Evolutionary conservation across 805 yeast species (phyloP), one percentile per base, ranked within the genome.

Genomic region (Ogataea minuta): DNA sequence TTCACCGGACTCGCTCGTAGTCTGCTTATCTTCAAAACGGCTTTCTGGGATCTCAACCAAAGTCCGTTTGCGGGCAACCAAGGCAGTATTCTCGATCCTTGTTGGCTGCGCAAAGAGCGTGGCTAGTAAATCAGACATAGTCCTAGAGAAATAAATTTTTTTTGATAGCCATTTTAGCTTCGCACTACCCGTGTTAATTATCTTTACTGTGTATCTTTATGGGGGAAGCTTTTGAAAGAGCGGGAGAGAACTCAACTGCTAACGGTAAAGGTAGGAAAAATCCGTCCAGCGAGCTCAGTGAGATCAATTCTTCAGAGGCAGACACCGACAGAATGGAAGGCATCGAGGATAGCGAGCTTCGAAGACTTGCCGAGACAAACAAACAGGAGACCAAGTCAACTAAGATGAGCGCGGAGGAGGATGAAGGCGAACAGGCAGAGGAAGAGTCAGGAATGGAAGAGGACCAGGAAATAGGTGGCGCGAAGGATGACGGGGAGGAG

Each of bases 321-420:
- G 97, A 89, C 58, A 89, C 97, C 0, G 96, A 89, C 56, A 82
- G 77, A 52, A 78, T 88, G 86, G 91, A 79, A 27, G 62, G 56
- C 15, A 36, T 60, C 29, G 88, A 75, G n/a, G 74, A 71, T 24
- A 72, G 83, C 13, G 69, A 76, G 25, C 55, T 84, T 46, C 67
- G 62, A 14, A 62, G 68, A 4, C 51, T 69, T 35, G 68, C 67
- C 7, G 48, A 53, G 68, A 65, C 44, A 56, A 70, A 15, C 36
- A 33, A 36, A 23, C 43, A 39, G n/a, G 43, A 36, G 8, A 36
- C 4, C 48, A 34, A n/a, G 41, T 41, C n/a, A 39, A 30, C 42
- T 34, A 27, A 28, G 31, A 29, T 35, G 15, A 30, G 31, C 14
- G 37, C 36, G 4, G 36, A 44, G 9, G 50, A 46, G 13, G 47